Conservation (phyloP, 2,329 filamentous ascomycete species). For the Byssoonygena ceratinophila region DNA sequence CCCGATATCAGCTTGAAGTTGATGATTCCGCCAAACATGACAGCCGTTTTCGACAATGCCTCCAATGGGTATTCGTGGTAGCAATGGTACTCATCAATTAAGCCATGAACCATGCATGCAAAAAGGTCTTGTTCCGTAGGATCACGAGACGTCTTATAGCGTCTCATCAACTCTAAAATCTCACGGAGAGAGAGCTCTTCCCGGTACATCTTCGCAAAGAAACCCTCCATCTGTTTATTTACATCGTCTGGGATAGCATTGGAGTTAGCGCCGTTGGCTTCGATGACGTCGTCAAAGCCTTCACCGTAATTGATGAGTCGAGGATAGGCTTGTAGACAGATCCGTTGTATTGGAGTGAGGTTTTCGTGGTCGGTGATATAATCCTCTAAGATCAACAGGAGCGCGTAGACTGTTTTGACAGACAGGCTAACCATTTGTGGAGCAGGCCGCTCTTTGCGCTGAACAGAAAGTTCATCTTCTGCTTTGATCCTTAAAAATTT, state of each 20-base stretch:
- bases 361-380: constrained; percentile 52
- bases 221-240: constrained; percentile 87
- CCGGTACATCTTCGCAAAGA: constrained; percentile 97
- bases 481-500: constrained; percentile 81
- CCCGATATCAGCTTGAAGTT: constrained; percentile 84
- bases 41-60: constrained; percentile 85
- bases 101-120: constrained; percentile 93
- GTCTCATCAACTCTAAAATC: constrained; percentile 72
- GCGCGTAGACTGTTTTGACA: constrained; percentile 70
- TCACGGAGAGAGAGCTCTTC: constrained; percentile 76
- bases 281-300: constrained; percentile 82
- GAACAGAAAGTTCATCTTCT: constrained; percentile 63
- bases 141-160: constrained; percentile 79
- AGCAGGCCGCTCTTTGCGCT: constrained; percentile 56
- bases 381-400: constrained; percentile 70
- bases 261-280: constrained; percentile 68
- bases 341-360: constrained; percentile 69
- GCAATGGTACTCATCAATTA: constrained; percentile 95
- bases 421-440: constrained; percentile 63
- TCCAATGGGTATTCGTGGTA: constrained; percentile 95
- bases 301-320: constrained; percentile 93
- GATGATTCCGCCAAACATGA: constrained; percentile 93
- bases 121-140: constrained; percentile 86
- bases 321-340: constrained; percentile 85
- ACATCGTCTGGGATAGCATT: constrained; percentile 69